Conservation (phyloP, 2,329 filamentous ascomycete species). For the Lachnellula arida region DNA sequence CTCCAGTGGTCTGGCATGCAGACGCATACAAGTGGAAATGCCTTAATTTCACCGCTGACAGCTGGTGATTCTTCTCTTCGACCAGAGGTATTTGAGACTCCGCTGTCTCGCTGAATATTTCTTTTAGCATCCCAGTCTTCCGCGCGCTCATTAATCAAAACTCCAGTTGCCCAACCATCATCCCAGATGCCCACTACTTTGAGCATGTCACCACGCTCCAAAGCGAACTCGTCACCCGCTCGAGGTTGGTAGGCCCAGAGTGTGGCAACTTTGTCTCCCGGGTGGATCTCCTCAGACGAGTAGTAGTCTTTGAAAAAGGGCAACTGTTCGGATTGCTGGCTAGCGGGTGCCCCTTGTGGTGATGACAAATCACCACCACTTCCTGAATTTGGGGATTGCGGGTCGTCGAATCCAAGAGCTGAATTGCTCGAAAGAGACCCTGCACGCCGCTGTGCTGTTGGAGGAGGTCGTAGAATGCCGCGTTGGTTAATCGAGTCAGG, state of each 20-base stretch:
- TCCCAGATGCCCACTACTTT: slow-evolving; percentile 99
- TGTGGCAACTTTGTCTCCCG: slow-evolving; percentile 82
- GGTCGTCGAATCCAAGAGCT: slow-evolving; percentile 62
- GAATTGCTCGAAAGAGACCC: slow-evolving; percentile 90
- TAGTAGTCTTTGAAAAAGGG: slow-evolving; percentile 99
- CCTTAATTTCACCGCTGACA: slow-evolving; percentile 82
- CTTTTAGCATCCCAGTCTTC: slow-evolving; percentile 82
- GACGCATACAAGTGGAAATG: slow-evolving; percentile 94
- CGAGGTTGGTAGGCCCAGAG: slow-evolving; percentile 97
- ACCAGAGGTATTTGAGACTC: slow-evolving; percentile 76
- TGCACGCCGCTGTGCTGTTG: slow-evolving; percentile 60
- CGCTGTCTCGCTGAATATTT: slow-evolving; percentile 82
- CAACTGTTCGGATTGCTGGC: slow-evolving; percentile 91
- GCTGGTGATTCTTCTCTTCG: slow-evolving; percentile 60
- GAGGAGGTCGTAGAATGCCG: slow-evolving; percentile 54
- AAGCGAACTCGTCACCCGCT: slow-evolving; percentile 84
- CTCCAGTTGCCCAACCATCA: slow-evolving; percentile 95
- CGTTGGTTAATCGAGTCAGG: slow-evolving; percentile 61
- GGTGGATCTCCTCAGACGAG: slow-evolving; percentile 91
- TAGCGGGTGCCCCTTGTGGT: slow-evolving; percentile 67
- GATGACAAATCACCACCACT: slow-evolving; percentile 76
- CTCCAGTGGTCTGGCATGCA: slow-evolving; percentile 94
- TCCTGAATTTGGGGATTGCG: slow-evolving; percentile 64
- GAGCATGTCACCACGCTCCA: slow-evolving; percentile 95
- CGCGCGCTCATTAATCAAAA: slow-evolving; percentile 74